Conservation (phyloP, 2,329 filamentous ascomycete species). For the Trichoderma asperellum region DNA sequence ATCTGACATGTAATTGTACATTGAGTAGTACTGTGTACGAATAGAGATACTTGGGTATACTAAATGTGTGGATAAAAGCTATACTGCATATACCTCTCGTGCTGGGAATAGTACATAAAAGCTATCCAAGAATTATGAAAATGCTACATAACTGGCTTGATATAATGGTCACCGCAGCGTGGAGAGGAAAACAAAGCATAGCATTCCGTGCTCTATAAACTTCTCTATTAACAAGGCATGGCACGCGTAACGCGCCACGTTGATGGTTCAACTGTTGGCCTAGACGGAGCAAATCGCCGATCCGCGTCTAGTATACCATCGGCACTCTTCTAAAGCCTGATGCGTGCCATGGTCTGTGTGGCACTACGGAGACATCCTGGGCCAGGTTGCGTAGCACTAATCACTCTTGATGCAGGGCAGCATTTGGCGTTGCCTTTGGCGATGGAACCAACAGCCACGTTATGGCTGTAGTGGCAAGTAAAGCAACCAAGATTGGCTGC, state of each 20-base stretch:
- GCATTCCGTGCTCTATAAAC: not conserved
- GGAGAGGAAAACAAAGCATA: not conserved
- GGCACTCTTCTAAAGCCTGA: not conserved
- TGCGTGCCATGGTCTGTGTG: not conserved
- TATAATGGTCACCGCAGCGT: not conserved
- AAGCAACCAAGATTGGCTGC: conserved; percentile 55
- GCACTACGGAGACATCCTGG: not conserved
- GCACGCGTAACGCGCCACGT: not conserved
- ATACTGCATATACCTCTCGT: not conserved
- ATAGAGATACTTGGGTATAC: not conserved
- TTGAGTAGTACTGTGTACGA: not conserved
- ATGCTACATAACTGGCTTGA: not conserved
- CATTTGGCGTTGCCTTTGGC: conserved; percentile 40
- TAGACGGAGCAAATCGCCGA: not conserved
- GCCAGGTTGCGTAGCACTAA: not conserved
- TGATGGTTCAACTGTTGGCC: not conserved
- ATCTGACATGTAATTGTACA: not conserved
- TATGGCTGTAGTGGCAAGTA: conserved; percentile 51
- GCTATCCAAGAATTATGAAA: not conserved
- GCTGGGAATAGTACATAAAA: too few relatives aligned
- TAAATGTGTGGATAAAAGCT: not conserved
- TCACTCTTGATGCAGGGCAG: conserved; percentile 43
- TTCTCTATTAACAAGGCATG: not conserved
- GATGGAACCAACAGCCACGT: conserved; percentile 52
- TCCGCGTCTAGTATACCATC: not conserved